These are phyloP conservation scores for Aspergillus coremiiformis DNA, from an alignment of 495 filamentous ascomycete genomes.

Conservation along the genomic window DNA sequence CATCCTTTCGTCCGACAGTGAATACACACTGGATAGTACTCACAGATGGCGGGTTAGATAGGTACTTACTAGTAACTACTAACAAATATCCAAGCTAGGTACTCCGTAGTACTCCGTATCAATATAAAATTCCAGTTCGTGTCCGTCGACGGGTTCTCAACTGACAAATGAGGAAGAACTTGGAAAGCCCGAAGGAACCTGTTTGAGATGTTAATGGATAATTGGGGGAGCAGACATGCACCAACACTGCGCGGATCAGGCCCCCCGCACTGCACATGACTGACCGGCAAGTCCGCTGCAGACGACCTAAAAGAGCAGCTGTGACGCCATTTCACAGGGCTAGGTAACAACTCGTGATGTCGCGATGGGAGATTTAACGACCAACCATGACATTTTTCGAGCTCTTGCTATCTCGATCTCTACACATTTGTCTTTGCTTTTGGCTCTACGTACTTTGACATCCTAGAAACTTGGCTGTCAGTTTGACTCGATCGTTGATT, in stretches of 20 bases:
- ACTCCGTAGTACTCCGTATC: too few relatives aligned
- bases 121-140: too few relatives aligned
- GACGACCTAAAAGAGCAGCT: slow-evolving; percentile 15
- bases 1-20: too few relatives aligned
- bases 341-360: slow-evolving; percentile 11
- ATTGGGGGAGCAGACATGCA: slow-evolving; percentile 14
- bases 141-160: neutral
- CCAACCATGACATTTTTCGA: slow-evolving; percentile 5
- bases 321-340: slow-evolving; percentile 21
- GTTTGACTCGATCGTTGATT: neutral
- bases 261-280: slow-evolving; percentile 18
- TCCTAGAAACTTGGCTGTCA: neutral
- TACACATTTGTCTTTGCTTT: neutral
- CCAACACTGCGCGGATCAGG: slow-evolving; percentile 13
- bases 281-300: slow-evolving; percentile 15
- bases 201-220: slow-evolving; percentile 1
- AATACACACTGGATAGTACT: too few relatives aligned
- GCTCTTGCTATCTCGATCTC: neutral
- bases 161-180: neutral
- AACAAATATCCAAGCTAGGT: neutral
- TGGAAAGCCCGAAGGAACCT: slow-evolving; percentile 14
- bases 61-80: too few relatives aligned
- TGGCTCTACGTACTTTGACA: neutral
- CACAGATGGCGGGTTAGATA: too few relatives aligned
- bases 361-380: slow-evolving; percentile 5